Base-by-base conservation (phyloP, 2,329 filamentous ascomycete genomes). In the Arachnomyces sp. region DNA sequence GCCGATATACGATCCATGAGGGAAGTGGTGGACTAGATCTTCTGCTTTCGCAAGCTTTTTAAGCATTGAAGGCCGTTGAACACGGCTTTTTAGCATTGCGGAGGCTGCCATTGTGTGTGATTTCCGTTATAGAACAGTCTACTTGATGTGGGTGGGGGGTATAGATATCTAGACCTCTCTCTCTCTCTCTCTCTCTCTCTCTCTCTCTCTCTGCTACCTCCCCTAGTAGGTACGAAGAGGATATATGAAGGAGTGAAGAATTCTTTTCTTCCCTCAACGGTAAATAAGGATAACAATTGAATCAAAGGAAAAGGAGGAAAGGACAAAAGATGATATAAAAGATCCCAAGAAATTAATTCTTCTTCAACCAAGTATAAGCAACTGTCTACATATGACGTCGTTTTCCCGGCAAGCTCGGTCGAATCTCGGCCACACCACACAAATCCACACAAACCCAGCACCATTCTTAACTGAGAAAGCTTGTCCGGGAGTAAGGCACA, bases 1-100 rank as follows among this genome's bases (percentile, higher is more conserved):
- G 55, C 87, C 88, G 54, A 94, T 77, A 63, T 92, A 92, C n/a
- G 84, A 67, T 57, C 81, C 81, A 70, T 92, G 77, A 49, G 87
- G 87, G 55, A 94, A 94, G 51, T 84, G 74, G 48, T 83, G 73
- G 44, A 94, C 73, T 48, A 93, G 65, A 60, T 93, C 86, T 62
- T 92, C 78, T 29, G 87, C 78, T 53, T 79, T 79, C 53, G 81
- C 79, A 43, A 94, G 71, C 73, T 90, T 93, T 55, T 79, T 81
- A 42, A 93, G 73, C 64, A 90, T 80, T 31, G 82, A 83, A 15
- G 86, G 81, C 49, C 84, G 77, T 52, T 80, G 72, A 47, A 92
- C 73, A 52, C 87, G 82, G 55, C 80, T 77, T 69, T 81, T 84
- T 56, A 94, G 71, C 43, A 85, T 76, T 38, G 82, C 81, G 36